Percentiles rank a stretch among this genome's conserved stretches.
Conservation (phyloP, 2,329 filamentous ascomycete genomes). For the Arthrobotrys sinensis region DNA sequence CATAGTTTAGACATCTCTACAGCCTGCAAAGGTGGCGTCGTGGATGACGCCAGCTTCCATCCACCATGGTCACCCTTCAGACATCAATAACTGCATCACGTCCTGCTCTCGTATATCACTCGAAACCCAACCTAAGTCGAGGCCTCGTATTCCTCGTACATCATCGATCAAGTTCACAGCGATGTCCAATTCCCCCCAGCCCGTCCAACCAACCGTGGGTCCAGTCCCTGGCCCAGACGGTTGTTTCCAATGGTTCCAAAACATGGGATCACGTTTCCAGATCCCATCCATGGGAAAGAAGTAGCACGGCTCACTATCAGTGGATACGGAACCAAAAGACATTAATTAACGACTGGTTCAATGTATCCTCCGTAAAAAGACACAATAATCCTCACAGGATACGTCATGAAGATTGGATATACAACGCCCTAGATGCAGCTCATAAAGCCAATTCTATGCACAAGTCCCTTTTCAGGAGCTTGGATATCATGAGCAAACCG, state of each 20-base stretch:
- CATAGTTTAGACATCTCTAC: neutral
- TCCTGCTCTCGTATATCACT: neutral
- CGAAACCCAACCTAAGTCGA: neutral
- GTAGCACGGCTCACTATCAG: neutral
- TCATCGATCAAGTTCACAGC: conserved; percentile 17
- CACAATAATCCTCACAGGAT: neutral
- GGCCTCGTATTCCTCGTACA: conserved; percentile 35
- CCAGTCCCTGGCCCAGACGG: conserved; percentile 1
- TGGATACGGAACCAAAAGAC: neutral
- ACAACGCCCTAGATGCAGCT: neutral
- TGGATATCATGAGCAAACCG: conserved; percentile 38
- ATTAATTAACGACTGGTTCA: conserved; percentile 12
- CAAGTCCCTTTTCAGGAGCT: conserved; percentile 22
- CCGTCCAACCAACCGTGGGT: neutral
- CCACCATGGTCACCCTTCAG: neutral
- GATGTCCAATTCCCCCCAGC: neutral
- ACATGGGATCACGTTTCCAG: neutral
- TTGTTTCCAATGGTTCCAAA: neutral
- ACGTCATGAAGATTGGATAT: conserved; percentile 11
- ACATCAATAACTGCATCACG: neutral
- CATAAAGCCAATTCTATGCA: conserved; percentile 3
- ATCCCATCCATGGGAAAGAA: neutral
- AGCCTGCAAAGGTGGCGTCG: neutral
- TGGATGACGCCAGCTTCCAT: conserved; percentile 8
- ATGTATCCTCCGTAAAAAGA: neutral